A percentile compares a stretch with the other conserved stretches of the same genome.
phyloP scores from a whole-genome alignment of 441 rosid species.

The Populus hybrid region DNA sequence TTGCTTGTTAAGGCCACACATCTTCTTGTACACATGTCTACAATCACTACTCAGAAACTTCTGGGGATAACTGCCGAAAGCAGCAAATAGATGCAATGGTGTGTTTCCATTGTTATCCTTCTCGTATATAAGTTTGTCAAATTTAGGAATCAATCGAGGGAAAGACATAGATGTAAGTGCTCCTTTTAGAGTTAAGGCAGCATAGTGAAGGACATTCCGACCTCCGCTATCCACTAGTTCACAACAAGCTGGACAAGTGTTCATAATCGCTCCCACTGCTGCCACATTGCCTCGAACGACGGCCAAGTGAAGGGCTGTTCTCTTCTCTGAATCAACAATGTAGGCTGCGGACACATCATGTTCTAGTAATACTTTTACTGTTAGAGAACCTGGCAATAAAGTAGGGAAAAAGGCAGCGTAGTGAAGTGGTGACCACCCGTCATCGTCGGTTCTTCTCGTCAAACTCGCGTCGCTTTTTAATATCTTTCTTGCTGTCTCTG shows the following conservation, averaged over 20 bases:
- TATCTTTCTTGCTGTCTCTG: too few species aligned
- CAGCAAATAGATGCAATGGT: background rate
- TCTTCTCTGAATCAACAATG: background rate
- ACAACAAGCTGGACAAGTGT: slow-evolving; percentile 5
- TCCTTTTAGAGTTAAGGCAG: background rate
- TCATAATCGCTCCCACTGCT: background rate
- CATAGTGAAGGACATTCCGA: slow-evolving; percentile 20
- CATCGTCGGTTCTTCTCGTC: too few species aligned
- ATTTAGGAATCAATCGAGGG: background rate
- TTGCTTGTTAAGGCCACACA: background rate
- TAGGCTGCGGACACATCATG: background rate
- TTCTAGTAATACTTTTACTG: background rate
- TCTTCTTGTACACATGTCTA: background rate
- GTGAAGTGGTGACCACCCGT: too few species aligned
- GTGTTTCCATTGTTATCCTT: slow-evolving; percentile 1
- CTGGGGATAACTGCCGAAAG: background rate
- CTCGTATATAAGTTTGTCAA: background rate
- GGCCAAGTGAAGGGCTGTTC: slow-evolving; percentile 13
- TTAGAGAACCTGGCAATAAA: rapidly evolving
- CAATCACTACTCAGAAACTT: too few species aligned
- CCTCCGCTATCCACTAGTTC: slow-evolving; percentile 16
- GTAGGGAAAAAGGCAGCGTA: too few species aligned
- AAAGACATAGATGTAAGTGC: background rate
- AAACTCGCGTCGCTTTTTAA: rapidly evolving
- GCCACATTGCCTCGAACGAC: background rate